Base-by-base conservation (phyloP, 768 basidiomycete species). In the Suillus hirtellus region DNA sequence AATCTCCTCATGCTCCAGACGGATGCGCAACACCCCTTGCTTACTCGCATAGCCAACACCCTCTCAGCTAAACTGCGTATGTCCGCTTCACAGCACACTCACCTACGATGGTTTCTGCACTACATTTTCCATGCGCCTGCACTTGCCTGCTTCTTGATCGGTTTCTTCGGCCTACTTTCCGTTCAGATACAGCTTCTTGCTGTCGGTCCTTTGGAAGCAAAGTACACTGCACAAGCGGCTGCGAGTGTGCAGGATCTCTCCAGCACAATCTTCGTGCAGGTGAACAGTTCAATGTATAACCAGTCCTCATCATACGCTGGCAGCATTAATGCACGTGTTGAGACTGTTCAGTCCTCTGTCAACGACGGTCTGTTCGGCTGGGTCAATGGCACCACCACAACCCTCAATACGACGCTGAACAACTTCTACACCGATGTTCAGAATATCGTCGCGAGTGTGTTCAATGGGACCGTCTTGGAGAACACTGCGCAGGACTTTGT, bases 91-190 rank as follows among this genome's bases (percentile, higher is more conserved):
- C 82, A 89, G 64, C 85, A 92, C 68, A 84, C 82, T 31, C 84
- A 92, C 68, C 75, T 93, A 19, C 86, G 88, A 63, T 99, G 95
- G 93, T 93, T 96, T 76, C 81, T 92, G 70, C 84, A 91, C 69
- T 97, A 97, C 77, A 80, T 99, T 63, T 93, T 95, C 75, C 92
- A 98, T 71, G 87, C 94, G 2, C 92, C 93, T 1, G 95, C 94
- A 1, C 83, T 96, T 52, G 90, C 93, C 0, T 92, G 95, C 71
- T 88, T 99, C 73, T 84, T 95, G 65, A 92, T 99, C 68, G 95
- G 96, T n/a, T 78, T 95, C 67, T 87, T 98, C 68, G 96, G 96
- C 11, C 76, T 99, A 14, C 74, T 99, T 53, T 88, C 89, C 38
- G 88, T 99, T 37, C 82, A 98, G 76, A 79, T 96, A 35, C 97